A percentile compares a stretch with the other conserved stretches of the same genome.
Evolutionary conservation across 441 rosid species (phyloP).

Genomic region (Aleurites moluccanus): DNA sequence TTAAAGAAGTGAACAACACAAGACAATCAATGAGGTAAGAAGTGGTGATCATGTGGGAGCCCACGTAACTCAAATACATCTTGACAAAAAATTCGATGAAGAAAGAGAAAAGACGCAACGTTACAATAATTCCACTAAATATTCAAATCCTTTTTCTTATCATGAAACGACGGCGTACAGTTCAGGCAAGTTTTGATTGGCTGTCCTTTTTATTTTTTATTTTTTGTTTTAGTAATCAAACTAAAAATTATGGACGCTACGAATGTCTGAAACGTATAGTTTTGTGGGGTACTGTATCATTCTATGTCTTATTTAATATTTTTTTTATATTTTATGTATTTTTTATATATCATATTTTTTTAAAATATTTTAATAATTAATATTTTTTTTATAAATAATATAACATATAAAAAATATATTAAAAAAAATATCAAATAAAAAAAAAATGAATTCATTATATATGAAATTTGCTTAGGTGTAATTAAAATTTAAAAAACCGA

Average conservation of each 20-base stretch:
- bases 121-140: constrained; percentile 8
- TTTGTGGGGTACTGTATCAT: background rate
- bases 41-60: constrained; percentile 5
- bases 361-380: no score
- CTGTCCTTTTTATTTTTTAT: no score
- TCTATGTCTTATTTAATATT: no score
- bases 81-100: background rate
- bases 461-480: background rate
- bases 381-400: no score
- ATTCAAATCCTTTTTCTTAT: background rate
- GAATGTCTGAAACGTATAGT: background rate
- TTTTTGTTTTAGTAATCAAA: no score
- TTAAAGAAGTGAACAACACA: constrained; percentile 13
- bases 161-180: background rate
- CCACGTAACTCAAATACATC: background rate
- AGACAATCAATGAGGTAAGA: background rate
- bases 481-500: no score
- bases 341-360: no score
- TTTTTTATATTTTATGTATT: no score
- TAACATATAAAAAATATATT: no score
- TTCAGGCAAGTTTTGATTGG: background rate
- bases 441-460: no score
- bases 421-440: no score
- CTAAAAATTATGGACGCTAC: background rate
- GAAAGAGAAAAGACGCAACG: constrained; percentile 2